phyloP scores from a whole-genome alignment of 1,284 basidiomycete species.

The Lentinus polychrous region DNA sequence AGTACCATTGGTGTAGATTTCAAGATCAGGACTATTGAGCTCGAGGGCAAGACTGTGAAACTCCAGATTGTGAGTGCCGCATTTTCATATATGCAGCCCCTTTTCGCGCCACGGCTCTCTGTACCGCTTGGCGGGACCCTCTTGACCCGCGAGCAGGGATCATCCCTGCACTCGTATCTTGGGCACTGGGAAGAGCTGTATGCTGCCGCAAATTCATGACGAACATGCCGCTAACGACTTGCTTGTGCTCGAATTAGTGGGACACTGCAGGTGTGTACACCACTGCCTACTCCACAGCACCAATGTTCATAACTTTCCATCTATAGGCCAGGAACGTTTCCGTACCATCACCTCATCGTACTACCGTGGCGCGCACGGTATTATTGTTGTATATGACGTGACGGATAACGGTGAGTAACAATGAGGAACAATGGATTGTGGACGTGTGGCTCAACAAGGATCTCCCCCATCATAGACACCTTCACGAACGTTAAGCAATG shows the following conservation, averaged over 20 bases:
- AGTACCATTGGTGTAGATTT: conserved; percentile 99
- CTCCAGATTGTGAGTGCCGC: conserved; percentile 87
- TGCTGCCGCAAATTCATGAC: background rate
- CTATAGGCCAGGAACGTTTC: conserved; percentile 87
- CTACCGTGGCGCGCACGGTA: conserved; percentile 95
- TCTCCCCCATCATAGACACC: conserved; percentile 53
- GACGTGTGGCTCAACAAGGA: no score
- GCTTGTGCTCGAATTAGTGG: conserved; percentile 54
- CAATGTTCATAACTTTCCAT: background rate
- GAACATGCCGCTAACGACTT: background rate
- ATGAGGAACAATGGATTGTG: conserved; percentile 4
- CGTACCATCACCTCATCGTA: conserved; percentile 98
- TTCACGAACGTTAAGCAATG: conserved; percentile 99
- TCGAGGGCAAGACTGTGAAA: conserved; percentile 99
- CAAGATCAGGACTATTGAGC: conserved; percentile 99
- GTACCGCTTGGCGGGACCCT: background rate
- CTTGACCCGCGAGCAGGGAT: background rate
- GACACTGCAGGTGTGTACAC: conserved; percentile 76
- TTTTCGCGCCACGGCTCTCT: no score
- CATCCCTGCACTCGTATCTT: no score
- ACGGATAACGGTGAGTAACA: conserved; percentile 81
- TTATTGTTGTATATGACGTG: conserved; percentile 99
- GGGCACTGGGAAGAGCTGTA: background rate
- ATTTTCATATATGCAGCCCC: background rate
- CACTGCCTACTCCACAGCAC: conserved; percentile 2